Evolutionary conservation across 2,329 filamentous ascomycete genomes (phyloP), one percentile per base, ranked within the genome.

Genomic region (Ophiostoma australiae): DNA sequence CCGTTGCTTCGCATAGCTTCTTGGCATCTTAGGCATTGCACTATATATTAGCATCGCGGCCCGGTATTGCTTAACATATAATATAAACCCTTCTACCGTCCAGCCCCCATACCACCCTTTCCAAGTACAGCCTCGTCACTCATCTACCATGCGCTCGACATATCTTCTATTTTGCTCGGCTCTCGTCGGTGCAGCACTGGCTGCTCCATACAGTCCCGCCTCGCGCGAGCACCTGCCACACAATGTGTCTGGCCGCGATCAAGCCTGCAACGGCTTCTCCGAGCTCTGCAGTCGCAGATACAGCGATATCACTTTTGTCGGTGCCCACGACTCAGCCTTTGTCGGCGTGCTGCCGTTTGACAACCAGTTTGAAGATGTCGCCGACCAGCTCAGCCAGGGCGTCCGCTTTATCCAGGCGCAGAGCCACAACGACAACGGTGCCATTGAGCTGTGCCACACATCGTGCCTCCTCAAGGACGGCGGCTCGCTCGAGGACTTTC

Each of bases 321-420:
- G 88, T 33, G 83, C 89, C 7, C 90, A 91, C 79, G 85, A 91
- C 79, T 86, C 85, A 17, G 84, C 87, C 52, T 91, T 91, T 76
- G 84, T 89, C 58, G 87, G 89, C 58, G 74, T 81, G 69, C 75
- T 83, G 10, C 82, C 82, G 0, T 78, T 82, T 71, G 80, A 89
- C 72, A 89, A 90, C 78, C 89, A 91, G 76, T 85, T 86, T 73
- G 81, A 87, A 69, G 82, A 84, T 5, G 84, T 89, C 33, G 83
- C 83, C 33, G 79, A 80, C 1, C 89, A 91, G 76, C 81, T 91
- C 11, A 79, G 86, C 69, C 80, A 86, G 41, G 89, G 89, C 20
- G 84, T 91, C 58, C 85, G 89, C 31, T 88, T 88, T 74, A 79
- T 91, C 15, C 86, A 89, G 75, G 87, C 84, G 35, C 89, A 91